A percentile compares a stretch with the other conserved stretches of the same genome.
These are phyloP conservation scores for Puccinia polysora DNA, from an alignment of 1,284 basidiomycete genomes.

Conservation along the genomic window DNA sequence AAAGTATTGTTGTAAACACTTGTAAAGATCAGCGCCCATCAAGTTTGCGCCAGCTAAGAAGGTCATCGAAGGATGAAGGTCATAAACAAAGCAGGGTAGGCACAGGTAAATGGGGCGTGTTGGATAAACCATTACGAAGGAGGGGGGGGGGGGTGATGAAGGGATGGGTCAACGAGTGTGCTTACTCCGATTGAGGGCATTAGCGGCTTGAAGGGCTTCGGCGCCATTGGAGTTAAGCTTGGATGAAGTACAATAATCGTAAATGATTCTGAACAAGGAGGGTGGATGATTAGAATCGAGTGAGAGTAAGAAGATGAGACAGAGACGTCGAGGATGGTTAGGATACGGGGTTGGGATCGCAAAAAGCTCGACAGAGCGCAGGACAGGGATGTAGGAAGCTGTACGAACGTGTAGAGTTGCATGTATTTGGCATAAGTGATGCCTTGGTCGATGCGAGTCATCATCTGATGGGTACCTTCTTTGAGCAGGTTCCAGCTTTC, in stretches of 20 bases:
- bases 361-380: neutral
- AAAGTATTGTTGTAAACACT: constrained; percentile 79
- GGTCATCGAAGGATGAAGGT: neutral
- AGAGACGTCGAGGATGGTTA: neutral
- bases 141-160: constrained; percentile 44
- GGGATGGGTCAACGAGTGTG: constrained; percentile 20
- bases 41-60: constrained; percentile 77
- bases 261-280: constrained; percentile 61
- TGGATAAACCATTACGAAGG: constrained; percentile 46
- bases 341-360: neutral
- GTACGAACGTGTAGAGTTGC: constrained; percentile 68
- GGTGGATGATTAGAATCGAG: neutral
- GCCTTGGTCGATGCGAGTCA: constrained; percentile 77
- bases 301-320: too few relatives aligned
- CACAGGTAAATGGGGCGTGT: neutral
- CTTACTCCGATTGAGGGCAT: constrained; percentile 47
- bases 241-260: constrained; percentile 94
- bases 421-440: constrained; percentile 90
- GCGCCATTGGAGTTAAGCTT: constrained; percentile 65
- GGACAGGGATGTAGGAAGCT: neutral
- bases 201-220: constrained; percentile 52
- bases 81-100: neutral
- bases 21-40: constrained; percentile 91
- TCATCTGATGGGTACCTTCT: constrained; percentile 85
- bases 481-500: constrained; percentile 85